phyloP scores from a whole-genome alignment of 2,329 filamentous ascomycete species.

The Emericellopsis cladophorae region DNA sequence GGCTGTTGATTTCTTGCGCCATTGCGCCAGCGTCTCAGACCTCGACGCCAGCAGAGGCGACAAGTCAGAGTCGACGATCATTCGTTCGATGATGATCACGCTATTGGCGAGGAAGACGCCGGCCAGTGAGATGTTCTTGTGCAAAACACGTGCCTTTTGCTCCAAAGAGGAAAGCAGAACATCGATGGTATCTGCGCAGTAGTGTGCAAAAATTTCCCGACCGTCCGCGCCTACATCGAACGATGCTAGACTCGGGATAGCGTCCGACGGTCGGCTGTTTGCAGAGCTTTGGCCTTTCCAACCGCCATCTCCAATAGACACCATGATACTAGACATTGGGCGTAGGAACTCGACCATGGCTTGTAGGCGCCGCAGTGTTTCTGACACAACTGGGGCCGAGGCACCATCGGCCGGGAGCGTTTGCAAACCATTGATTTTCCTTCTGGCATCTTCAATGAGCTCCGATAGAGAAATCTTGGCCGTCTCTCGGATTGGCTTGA shows the following conservation, averaged over 20 bases:
- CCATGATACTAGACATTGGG: slow-evolving; percentile 79
- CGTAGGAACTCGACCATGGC: slow-evolving; percentile 78
- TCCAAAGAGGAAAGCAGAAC: slow-evolving; percentile 64
- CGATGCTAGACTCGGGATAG: slow-evolving; percentile 57
- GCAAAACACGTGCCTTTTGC: slow-evolving; percentile 55
- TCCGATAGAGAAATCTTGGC: slow-evolving; percentile 77
- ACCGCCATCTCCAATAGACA: slow-evolving; percentile 83
- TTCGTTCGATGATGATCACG: slow-evolving; percentile 70
- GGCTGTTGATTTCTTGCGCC: slow-evolving; percentile 75
- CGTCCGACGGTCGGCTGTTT: slow-evolving; percentile 45
- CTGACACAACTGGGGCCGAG: slow-evolving; percentile 62
- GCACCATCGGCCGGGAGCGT: slow-evolving; percentile 67
- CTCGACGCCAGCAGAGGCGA: slow-evolving; percentile 55
- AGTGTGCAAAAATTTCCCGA: slow-evolving; percentile 76
- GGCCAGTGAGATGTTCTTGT: slow-evolving; percentile 66
- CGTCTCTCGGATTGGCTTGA: slow-evolving; percentile 85
- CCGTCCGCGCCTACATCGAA: slow-evolving; percentile 87
- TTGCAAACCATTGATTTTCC: slow-evolving; percentile 51
- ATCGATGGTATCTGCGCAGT: slow-evolving; percentile 82
- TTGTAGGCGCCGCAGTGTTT: slow-evolving; percentile 77
- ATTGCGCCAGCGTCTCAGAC: slow-evolving; percentile 59
- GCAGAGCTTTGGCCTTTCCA: slow-evolving; percentile 52
- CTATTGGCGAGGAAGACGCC: slow-evolving; percentile 90
- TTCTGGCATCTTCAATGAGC: slow-evolving; percentile 71
- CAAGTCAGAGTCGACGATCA: slow-evolving; percentile 72